A percentile compares a stretch with the other conserved stretches of the same genome.
These are phyloP conservation scores for Cercospora zeina DNA, from an alignment of 2,329 filamentous ascomycete species.

Conservation along the genomic window DNA sequence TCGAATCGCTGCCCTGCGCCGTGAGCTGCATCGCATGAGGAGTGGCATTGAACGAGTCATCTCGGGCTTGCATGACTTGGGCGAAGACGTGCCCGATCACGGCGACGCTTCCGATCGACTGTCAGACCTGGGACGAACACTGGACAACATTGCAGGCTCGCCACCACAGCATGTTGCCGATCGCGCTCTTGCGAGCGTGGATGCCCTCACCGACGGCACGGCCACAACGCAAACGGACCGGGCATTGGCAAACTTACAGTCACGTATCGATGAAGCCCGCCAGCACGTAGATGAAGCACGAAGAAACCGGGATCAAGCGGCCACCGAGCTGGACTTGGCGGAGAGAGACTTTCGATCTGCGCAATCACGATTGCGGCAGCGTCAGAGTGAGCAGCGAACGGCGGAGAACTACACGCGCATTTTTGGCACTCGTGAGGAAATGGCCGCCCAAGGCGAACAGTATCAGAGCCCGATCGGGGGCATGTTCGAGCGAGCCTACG, in stretches of 20 bases:
- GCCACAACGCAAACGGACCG: conserved; percentile 30
- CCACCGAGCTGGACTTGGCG: conserved; percentile 38
- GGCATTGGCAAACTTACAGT: conserved; percentile 33
- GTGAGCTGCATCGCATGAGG: conserved; percentile 43
- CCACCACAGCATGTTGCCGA: conserved; percentile 30
- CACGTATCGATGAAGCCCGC: conserved; percentile 38
- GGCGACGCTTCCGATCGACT: conserved; percentile 36
- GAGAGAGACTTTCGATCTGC: conserved; percentile 39
- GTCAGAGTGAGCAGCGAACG: conserved; percentile 41
- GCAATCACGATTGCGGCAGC: conserved; percentile 37
- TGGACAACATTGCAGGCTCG: conserved; percentile 34
- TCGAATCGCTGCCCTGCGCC: conserved; percentile 41
- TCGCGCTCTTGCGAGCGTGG: conserved; percentile 31
- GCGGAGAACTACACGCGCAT: conserved; percentile 45
- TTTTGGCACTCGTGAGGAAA: conserved; percentile 51
- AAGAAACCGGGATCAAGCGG: conserved; percentile 38
- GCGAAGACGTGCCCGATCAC: conserved; percentile 40
- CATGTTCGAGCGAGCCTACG: conserved; percentile 50
- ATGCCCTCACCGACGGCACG: conserved; percentile 23
- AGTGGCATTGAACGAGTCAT: conserved; percentile 44
- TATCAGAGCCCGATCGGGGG: conserved; percentile 52
- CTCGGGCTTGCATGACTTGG: conserved; percentile 41
- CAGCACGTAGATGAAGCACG: conserved; percentile 38
- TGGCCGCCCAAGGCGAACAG: conserved; percentile 48
- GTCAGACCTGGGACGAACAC: conserved; percentile 35